A percentile compares a stretch with the other conserved stretches of the same genome.
Evolutionary conservation across 2,329 filamentous ascomycete genomes (phyloP).

Genomic region (Metarhizium anisopliae): DNA sequence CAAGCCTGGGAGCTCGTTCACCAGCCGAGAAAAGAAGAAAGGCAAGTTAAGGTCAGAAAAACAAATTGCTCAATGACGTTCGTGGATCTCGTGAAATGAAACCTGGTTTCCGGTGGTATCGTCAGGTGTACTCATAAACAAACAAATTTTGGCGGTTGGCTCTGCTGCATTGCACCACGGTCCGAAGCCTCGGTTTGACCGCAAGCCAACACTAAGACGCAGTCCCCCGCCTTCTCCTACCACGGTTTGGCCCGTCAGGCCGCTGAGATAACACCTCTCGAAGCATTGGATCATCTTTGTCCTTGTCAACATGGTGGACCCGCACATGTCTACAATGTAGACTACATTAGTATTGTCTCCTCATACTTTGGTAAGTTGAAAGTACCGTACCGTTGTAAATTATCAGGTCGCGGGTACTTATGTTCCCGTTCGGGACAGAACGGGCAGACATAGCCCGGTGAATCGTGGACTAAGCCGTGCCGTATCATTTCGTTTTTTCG

Average conservation of each 20-base stretch:
- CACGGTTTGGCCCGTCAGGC: constrained; percentile 73
- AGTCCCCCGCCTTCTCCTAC: constrained; percentile 57
- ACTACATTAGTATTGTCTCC: constrained; percentile 7
- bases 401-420: constrained; percentile 90
- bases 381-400: constrained; percentile 70
- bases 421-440: constrained; percentile 93
- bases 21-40: constrained; percentile 1
- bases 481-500: constrained; percentile 67
- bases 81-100: neutral
- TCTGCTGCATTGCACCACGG: neutral
- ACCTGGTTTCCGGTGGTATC: neutral
- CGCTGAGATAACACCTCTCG: constrained; percentile 80
- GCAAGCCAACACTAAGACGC: neutral
- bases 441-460: constrained; percentile 90
- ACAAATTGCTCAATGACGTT: constrained; percentile 11
- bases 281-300: constrained; percentile 74
- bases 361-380: neutral
- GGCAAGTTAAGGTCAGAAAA: constrained; percentile 2
- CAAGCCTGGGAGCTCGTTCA: neutral
- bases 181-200: neutral
- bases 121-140: neutral
- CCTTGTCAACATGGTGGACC: constrained; percentile 83
- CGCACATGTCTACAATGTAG: constrained; percentile 64
- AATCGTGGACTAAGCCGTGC: constrained; percentile 82
- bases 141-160: neutral